Conservation (phyloP, 2,329 filamentous ascomycete species). For the Clarireedia monteithiana region DNA sequence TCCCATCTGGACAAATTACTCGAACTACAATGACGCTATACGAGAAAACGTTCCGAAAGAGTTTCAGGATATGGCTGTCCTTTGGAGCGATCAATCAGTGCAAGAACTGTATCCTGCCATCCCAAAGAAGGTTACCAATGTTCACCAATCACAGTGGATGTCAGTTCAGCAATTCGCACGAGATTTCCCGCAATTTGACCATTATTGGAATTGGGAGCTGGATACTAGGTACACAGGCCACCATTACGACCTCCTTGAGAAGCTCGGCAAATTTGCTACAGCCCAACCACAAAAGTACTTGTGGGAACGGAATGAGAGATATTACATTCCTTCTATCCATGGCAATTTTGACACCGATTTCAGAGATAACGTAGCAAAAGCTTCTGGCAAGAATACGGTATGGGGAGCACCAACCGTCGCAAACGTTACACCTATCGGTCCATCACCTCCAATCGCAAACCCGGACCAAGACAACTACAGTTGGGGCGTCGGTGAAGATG, state of each 20-base stretch:
- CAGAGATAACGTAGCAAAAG: constrained; percentile 50
- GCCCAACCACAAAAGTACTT: constrained; percentile 63
- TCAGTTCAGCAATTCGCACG: constrained; percentile 69
- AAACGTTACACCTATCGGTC: constrained; percentile 54
- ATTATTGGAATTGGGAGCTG: constrained; percentile 57
- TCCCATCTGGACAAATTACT: constrained; percentile 51
- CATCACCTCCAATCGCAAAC: constrained; percentile 50
- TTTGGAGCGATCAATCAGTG: constrained; percentile 72
- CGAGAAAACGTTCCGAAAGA: constrained; percentile 58
- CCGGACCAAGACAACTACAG: constrained; percentile 58
- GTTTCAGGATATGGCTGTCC: constrained; percentile 60
- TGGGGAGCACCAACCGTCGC: constrained; percentile 60
- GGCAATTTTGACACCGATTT: constrained; percentile 62
- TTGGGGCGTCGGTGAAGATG: constrained; percentile 71
- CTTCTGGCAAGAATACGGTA: constrained; percentile 27
- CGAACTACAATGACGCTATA: constrained; percentile 52
- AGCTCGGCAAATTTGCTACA: constrained; percentile 53
- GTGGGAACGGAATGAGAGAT: constrained; percentile 67
- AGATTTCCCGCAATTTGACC: constrained; percentile 72
- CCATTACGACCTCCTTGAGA: constrained; percentile 70
- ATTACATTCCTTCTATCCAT: constrained; percentile 63
- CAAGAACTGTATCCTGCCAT: constrained; percentile 69
- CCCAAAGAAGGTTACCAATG: constrained; percentile 38
- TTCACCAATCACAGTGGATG: constrained; percentile 34
- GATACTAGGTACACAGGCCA: constrained; percentile 74